Evolutionary conservation across 495 filamentous ascomycete genomes (phyloP), one percentile per base, ranked within the genome.

Genomic region (Rhypophila decipiens): DNA sequence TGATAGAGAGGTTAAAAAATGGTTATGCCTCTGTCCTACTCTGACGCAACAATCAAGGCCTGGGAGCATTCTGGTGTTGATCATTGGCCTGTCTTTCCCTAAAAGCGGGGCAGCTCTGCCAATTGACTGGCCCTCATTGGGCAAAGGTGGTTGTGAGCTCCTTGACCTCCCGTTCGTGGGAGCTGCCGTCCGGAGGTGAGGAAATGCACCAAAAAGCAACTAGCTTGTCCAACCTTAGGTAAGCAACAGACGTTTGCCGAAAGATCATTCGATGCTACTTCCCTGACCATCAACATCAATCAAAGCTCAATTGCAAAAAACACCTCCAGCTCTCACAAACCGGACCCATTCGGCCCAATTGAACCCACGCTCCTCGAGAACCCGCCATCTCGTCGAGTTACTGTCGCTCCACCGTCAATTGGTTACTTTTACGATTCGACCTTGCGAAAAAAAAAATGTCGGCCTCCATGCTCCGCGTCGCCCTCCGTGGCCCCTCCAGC

Each of bases 401-500:
- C 53, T 31, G 18, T 39, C 33, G 46, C 39, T 15, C 56, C 24
- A 15, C 51, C 50, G 46, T 49, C 51, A 51, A 51, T 53, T 54
- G 51, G 42, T 24, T 15, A 13, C 24, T 33, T 50, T 36, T 42
- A 42, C 49, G 46, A 44, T 44, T 22, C 18, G 35, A 23, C 38
- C 27, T 15, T 31, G 61, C 64, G n/a, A n/a, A n/a, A n/a, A n/a
- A n/a, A n/a, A 86, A 84, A 79, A 80, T 83, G 66, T 80, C 84
- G 52, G 69, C 79, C 49, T 79, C 82, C 51, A 67, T 88, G 61
- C 76, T 88, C 70, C 80, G 86, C 64, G 61, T 79, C 53, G 84
- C 83, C 65, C 77, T 78, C 60, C 84, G 84, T 70, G 78, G 80
- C 70, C 71, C 81, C 68, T 73, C 82, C 61, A 73, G 70, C 69